These are phyloP conservation scores for Tolypocladium ovalisporum DNA, from an alignment of 2,329 filamentous ascomycete genomes.

Conservation along the genomic window DNA sequence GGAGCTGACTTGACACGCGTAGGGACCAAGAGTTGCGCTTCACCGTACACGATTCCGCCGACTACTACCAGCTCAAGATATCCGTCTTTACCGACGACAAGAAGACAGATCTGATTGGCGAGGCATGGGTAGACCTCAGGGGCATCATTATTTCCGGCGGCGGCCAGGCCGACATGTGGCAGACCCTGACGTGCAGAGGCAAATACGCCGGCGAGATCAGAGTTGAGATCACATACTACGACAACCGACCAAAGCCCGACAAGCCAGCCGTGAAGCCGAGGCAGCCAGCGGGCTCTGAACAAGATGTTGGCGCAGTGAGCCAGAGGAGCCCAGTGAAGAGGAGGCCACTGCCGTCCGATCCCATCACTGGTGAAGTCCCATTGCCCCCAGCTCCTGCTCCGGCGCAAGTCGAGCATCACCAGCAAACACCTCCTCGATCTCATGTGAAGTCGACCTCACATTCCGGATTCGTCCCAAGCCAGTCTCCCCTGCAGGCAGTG, in stretches of 20 bases:
- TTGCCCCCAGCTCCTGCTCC: constrained; percentile 10
- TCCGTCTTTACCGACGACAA: constrained; percentile 98
- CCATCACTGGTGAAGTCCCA: constrained; percentile 46
- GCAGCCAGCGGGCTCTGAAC: constrained; percentile 22
- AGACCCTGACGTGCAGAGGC: constrained; percentile 73
- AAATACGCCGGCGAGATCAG: constrained; percentile 95
- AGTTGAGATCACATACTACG: constrained; percentile 94
- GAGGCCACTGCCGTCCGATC: constrained; percentile 72
- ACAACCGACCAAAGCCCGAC: constrained; percentile 71
- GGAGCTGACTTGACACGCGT: not conserved
- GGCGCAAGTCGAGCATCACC: constrained; percentile 25
- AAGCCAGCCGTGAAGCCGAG: constrained; percentile 50
- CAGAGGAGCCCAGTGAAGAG: constrained; percentile 61
- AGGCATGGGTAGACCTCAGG: constrained; percentile 78
- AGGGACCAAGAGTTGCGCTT: constrained; percentile 98
- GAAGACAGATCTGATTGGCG: constrained; percentile 91
- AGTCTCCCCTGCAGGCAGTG: constrained; percentile 40
- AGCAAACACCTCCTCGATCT: constrained; percentile 35
- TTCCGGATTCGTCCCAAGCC: constrained; percentile 31
- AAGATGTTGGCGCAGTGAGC: constrained; percentile 22
- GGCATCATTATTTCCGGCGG: constrained; percentile 75
- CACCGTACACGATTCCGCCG: constrained; percentile 87
- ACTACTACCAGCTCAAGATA: constrained; percentile 92
- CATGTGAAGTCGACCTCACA: constrained; percentile 30
- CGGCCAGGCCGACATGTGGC: constrained; percentile 91